A percentile compares a stretch with the other conserved stretches of the same genome.
Evolutionary conservation across 1,139 yeast species (phyloP).

Genomic region (Suhomyces yuchorum): DNA sequence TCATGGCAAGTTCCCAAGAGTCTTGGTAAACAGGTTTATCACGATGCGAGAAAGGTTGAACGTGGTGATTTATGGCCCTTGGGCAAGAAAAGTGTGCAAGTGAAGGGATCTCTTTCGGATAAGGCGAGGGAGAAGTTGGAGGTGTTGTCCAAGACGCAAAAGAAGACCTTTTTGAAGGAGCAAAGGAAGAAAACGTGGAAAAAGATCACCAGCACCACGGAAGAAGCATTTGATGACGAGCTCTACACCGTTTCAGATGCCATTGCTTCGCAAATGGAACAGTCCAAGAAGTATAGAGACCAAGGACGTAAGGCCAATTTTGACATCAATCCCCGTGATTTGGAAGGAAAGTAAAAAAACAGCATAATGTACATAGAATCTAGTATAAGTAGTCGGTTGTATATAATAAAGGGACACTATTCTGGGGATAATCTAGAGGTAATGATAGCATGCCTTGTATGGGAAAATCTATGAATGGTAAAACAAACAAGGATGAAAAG

Average conservation of each 20-base stretch:
- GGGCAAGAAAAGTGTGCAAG: slow-evolving; percentile 65
- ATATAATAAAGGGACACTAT: background rate
- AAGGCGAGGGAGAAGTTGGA: slow-evolving; percentile 39
- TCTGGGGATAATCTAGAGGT: no score
- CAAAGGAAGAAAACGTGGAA: slow-evolving; percentile 46
- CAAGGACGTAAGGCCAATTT: slow-evolving; percentile 37
- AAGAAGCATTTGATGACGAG: slow-evolving; percentile 37
- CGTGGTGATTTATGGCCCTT: slow-evolving; percentile 92
- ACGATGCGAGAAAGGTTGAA: slow-evolving; percentile 83
- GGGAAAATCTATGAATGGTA: no score
- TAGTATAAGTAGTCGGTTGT: background rate
- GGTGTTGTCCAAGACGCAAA: slow-evolving; percentile 40
- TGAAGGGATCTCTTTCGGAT: slow-evolving; percentile 35
- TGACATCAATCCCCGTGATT: slow-evolving; percentile 24
- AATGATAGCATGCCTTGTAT: no score
- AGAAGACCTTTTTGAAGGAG: slow-evolving; percentile 46
- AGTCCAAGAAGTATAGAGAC: slow-evolving; percentile 33
- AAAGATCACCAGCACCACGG: slow-evolving; percentile 37
- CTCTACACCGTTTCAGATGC: slow-evolving; percentile 37
- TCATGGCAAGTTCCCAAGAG: slow-evolving; percentile 88
- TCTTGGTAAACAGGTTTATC: slow-evolving; percentile 71
- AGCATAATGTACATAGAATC: background rate
- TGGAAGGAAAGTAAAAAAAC: slow-evolving; percentile 21
- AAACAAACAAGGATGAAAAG: no score
- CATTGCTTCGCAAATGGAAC: slow-evolving; percentile 40